Percentiles rank a stretch among this genome's conserved stretches.
phyloP scores from a whole-genome alignment of 1,139 yeast genomes.

The Debaryomycetaceae sp. region DNA sequence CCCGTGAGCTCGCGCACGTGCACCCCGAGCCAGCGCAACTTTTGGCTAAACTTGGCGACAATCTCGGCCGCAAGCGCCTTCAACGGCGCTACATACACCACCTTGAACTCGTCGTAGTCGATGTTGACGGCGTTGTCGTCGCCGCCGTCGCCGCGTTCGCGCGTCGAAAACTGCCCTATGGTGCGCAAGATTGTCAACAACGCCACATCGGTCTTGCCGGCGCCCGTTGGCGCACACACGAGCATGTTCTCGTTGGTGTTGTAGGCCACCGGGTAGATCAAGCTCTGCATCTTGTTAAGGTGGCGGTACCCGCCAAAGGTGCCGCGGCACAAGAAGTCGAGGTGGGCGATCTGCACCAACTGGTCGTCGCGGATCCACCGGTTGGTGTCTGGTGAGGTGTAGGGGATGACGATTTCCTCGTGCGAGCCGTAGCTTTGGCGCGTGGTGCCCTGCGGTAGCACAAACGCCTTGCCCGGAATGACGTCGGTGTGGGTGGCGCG shows the following conservation, averaged over 20 bases:
- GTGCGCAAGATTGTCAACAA: constrained; percentile 76
- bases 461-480: constrained; percentile 73
- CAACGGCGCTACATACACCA: constrained; percentile 92
- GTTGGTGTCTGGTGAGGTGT: constrained; percentile 48
- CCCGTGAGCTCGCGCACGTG: constrained; percentile 90
- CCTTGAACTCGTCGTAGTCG: constrained; percentile 78
- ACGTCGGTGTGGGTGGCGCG: constrained; percentile 60
- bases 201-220: constrained; percentile 98
- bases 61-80: constrained; percentile 97
- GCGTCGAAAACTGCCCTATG: constrained; percentile 53
- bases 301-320: constrained; percentile 78
- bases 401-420: constrained; percentile 84
- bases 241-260: constrained; percentile 92
- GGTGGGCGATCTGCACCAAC: constrained; percentile 53
- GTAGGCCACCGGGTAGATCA: constrained; percentile 90
- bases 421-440: constrained; percentile 58
- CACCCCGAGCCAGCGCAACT: constrained; percentile 80
- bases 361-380: constrained; percentile 49
- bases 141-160: constrained; percentile 39
- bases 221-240: constrained; percentile 99
- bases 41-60: constrained; percentile 79
- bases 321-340: constrained; percentile 77
- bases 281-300: constrained; percentile 84
- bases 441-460: constrained; percentile 78
- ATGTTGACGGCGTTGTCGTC: constrained; percentile 50